A percentile compares a stretch with the other conserved stretches of the same genome.
Evolutionary conservation across 768 basidiomycete species (phyloP).

Genomic region (Multifurca ochricompacta): DNA sequence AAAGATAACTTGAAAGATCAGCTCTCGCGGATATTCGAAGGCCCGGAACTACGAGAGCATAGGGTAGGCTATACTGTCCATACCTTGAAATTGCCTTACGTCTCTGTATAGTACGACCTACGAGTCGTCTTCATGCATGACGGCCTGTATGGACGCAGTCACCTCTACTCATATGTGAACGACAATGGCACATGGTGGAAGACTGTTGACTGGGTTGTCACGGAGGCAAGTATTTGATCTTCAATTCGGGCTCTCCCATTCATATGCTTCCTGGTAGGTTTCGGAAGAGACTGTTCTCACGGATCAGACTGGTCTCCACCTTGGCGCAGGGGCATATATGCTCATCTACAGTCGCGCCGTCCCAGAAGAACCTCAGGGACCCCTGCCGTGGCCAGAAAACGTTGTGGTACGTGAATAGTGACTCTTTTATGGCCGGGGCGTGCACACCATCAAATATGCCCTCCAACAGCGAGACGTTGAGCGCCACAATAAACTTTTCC

Average conservation of each 20-base stretch:
- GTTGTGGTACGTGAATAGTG: constrained; percentile 24
- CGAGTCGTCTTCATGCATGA: constrained; percentile 73
- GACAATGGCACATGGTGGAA: constrained; percentile 74
- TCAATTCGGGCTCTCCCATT: neutral
- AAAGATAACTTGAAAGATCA: constrained; percentile 39
- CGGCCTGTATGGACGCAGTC: constrained; percentile 67
- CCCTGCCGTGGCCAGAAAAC: constrained; percentile 26
- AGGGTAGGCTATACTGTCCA: constrained; percentile 34
- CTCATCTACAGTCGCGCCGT: constrained; percentile 53
- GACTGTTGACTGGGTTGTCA: constrained; percentile 60
- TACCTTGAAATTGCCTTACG: neutral
- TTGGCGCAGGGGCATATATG: constrained; percentile 71
- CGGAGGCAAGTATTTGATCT: constrained; percentile 38
- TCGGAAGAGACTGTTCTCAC: constrained; percentile 60
- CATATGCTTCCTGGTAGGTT: constrained; percentile 39
- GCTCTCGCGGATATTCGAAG: constrained; percentile 44
- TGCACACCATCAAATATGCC: neutral
- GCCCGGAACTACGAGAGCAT: constrained; percentile 55
- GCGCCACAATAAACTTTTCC: constrained; percentile 32
- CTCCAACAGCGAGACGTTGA: constrained; percentile 30
- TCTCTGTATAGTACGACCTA: constrained; percentile 59
- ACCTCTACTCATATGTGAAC: constrained; percentile 72
- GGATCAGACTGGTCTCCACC: constrained; percentile 64
- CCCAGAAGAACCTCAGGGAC: constrained; percentile 23
- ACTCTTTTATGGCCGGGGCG: neutral